A percentile compares a stretch with the other conserved stretches of the same genome.
phyloP scores from a whole-genome alignment of 805 yeast genomes.

The Cyberlindnera sargentensis region DNA sequence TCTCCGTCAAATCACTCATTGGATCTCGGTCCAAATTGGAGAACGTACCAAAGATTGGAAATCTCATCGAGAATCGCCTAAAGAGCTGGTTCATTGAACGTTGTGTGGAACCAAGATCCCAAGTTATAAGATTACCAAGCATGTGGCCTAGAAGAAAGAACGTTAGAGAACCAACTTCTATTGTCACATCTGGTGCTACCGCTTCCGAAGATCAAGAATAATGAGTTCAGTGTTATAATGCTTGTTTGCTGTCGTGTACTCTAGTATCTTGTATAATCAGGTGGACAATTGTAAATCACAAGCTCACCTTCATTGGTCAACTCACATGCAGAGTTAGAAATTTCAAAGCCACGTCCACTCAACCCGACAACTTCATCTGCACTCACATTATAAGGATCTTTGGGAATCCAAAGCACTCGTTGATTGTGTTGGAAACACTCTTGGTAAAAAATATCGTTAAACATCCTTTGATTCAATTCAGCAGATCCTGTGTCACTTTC shows the following conservation, averaged over 20 bases:
- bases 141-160: constrained; percentile 74
- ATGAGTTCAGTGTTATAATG: background rate
- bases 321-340: constrained; percentile 13
- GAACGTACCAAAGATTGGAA: constrained; percentile 86
- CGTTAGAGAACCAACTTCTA: constrained; percentile 34
- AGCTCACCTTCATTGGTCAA: constrained; percentile 21
- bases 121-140: constrained; percentile 76
- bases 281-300: constrained; percentile 15
- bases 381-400: constrained; percentile 14
- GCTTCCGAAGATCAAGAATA: constrained; percentile 13
- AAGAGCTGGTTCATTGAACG: constrained; percentile 88
- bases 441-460: constrained; percentile 21
- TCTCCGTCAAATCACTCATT: constrained; percentile 78
- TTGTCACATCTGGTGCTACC: constrained; percentile 4
- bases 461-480: constrained; percentile 1
- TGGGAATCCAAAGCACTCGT: constrained; percentile 21
- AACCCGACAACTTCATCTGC: constrained; percentile 11
- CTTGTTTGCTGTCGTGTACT: background rate
- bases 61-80: constrained; percentile 73
- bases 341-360: constrained; percentile 18
- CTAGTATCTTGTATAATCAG: constrained; percentile 11
- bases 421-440: constrained; percentile 19
- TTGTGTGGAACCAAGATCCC: constrained; percentile 90
- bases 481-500: constrained; percentile 2
- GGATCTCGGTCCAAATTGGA: constrained; percentile 91